Base-by-base conservation (phyloP, 257 asterid species). In the Nicotiana attenuata region DNA sequence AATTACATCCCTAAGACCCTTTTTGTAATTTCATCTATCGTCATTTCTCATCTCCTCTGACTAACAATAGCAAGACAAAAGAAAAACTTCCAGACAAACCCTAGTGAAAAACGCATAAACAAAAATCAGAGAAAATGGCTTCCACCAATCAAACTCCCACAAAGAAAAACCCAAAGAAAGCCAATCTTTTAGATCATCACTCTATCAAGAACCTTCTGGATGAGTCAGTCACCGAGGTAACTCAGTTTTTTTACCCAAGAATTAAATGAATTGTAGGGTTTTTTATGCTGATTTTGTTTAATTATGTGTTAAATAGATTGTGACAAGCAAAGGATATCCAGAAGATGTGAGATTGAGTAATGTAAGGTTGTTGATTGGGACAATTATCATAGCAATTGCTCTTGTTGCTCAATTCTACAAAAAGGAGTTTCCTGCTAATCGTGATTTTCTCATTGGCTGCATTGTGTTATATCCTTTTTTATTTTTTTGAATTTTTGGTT, bases 321-420 rank as follows among this genome's bases (percentile, higher is more conserved):
- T 94, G 88, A 92, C 92, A 24, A 85, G 93, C 89, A 92, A 90
- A 83, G 99, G 99, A 2, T 96, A 87, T 83, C 87, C 89, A 1
- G 98, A 96, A 82, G 93, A 96, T 88, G 92, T 89, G 85, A 94
- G 94, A 90, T 65, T 92, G 94, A 96, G 98, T 82, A 96, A 94
- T 88, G 26, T 91, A 31, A 88, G 97, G 68, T 87, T 96, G 88
- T 65, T 94, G 87, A 82, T 96, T 17, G 98, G 99, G 64, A 78
- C 86, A 56, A 53, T 91, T 80, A 90, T 93, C 81, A 91, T 96
- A 65, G 78, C 85, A 15, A 88, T 94, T 71, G 99, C 98, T 3
- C 91, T 96, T 56, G 90, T 96, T 71, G 98, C 99, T 7, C 97
- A 96, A 93, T 94, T 96, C 83, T 96, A 96, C 91, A 89, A 92